A percentile compares a stretch with the other conserved stretches of the same genome.
These are phyloP conservation scores for Metschnikowia proteae DNA, from an alignment of 805 yeast species.

Conservation along the genomic window DNA sequence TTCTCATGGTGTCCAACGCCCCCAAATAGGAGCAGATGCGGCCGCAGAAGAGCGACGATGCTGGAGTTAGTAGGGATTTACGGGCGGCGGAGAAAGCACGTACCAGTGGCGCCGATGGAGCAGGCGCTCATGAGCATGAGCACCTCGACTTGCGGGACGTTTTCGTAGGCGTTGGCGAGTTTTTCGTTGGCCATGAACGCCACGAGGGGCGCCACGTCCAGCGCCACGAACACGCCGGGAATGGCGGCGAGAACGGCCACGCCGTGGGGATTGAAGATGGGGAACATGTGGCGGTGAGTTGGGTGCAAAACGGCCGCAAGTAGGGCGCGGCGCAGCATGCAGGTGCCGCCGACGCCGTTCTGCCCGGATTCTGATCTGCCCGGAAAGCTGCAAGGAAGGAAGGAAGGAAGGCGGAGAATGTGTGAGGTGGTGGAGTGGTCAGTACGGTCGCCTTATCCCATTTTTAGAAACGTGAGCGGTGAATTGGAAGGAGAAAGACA, in stretches of 20 bases:
- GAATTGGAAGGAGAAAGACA: too few relatives aligned
- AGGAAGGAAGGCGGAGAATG: too few relatives aligned
- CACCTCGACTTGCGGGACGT: conserved; percentile 20
- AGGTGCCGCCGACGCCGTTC: too few relatives aligned
- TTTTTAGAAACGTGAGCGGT: too few relatives aligned
- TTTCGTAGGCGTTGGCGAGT: conserved; percentile 21
- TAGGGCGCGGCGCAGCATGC: neutral
- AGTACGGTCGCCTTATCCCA: too few relatives aligned
- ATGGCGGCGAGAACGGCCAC: conserved; percentile 21
- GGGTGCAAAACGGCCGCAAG: conserved; percentile 19
- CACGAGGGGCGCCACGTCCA: conserved; percentile 27
- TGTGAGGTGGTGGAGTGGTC: too few relatives aligned
- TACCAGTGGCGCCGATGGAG: conserved; percentile 36
- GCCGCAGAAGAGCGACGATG: conserved; percentile 32
- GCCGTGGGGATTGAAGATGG: conserved; percentile 7
- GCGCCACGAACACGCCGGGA: conserved; percentile 26
- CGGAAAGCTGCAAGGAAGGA: too few relatives aligned
- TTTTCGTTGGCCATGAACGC: conserved; percentile 20
- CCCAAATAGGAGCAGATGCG: conserved; percentile 28
- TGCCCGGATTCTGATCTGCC: too few relatives aligned
- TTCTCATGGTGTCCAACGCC: conserved; percentile 22
- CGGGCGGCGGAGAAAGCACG: conserved; percentile 6
- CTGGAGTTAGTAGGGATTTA: conserved; percentile 18
- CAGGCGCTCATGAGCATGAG: conserved; percentile 25
- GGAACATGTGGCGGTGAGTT: conserved; percentile 8